Base-by-base conservation (phyloP, 768 basidiomycete species). In the Leucocoprinus birnbaumii region DNA sequence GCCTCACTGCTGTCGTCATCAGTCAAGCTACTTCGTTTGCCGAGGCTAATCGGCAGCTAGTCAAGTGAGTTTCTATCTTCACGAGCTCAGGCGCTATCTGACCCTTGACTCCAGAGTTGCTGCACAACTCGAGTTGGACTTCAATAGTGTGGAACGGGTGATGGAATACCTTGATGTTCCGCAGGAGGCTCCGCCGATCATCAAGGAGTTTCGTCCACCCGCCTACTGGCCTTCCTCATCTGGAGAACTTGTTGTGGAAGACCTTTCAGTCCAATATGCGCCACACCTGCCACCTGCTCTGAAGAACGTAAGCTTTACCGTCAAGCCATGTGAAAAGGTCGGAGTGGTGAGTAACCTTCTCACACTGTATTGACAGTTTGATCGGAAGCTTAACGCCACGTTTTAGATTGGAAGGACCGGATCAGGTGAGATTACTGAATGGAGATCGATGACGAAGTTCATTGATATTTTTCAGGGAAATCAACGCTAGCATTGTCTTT, bases 61-160 rank as follows among this genome's bases (percentile, higher is more conserved):
- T 87, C 21, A 80, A 68, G 81, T 80, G 57, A 18, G 74, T 62
- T 16, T 2, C 6, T 24, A 9, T 42, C 11, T 34, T 24, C 18
- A 35, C 26, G 5, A 13, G 25, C 18, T 34, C 6, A n/a, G 3
- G 8, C 11, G 11, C 3, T 46, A 18, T 34, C 47, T 48, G 31
- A 48, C 40, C 22, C 1, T 41, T 44, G 13, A 31, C 13, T n/a
- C 7, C 56, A 82, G 83, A 59, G 85, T 88, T 8, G 78, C 80
- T 45, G 87, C 86, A 2, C 85, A 87, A 59, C 66, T 88, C 1
- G 87, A 88, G 63, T 76, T 88, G 11, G 85, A 88, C 61, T 88
- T 87, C 67, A 88, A 87, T 62, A 83, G 85, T 37, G 81, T 89
- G 1, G 87, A 90, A 62, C 81, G 88, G 55, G 83, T 89, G 21